A percentile compares a stretch with the other conserved stretches of the same genome.
Conservation (phyloP, 2,329 filamentous ascomycete species). For the Trichoderma sp. region DNA sequence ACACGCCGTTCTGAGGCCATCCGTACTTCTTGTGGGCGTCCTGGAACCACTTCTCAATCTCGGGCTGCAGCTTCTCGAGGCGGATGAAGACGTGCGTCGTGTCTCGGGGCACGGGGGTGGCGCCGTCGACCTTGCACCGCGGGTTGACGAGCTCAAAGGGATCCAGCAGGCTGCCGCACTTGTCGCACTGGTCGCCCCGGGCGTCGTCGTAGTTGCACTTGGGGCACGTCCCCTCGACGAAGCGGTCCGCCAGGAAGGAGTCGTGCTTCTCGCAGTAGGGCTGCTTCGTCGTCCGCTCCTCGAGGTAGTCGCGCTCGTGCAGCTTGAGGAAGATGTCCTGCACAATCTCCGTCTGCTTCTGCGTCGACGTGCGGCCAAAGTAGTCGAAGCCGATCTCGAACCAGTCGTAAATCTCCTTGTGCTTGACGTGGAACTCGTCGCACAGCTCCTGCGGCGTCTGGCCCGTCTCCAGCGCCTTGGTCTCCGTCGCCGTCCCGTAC, state of each 20-base stretch:
- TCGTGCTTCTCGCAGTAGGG: slow-evolving; percentile 83
- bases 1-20: slow-evolving; percentile 74
- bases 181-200: slow-evolving; percentile 73
- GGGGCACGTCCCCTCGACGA: slow-evolving; percentile 78
- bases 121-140: slow-evolving; percentile 86
- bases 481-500: slow-evolving; percentile 95
- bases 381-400: slow-evolving; percentile 94
- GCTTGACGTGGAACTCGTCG: slow-evolving; percentile 88
- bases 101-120: slow-evolving; percentile 74
- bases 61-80: slow-evolving; percentile 77
- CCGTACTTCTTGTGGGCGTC: slow-evolving; percentile 71
- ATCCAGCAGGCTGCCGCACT: slow-evolving; percentile 72
- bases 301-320: slow-evolving; percentile 84
- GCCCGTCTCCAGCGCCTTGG: slow-evolving; percentile 87
- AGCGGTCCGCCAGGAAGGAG: slow-evolving; percentile 82
- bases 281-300: slow-evolving; percentile 84
- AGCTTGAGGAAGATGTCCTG: slow-evolving; percentile 88
- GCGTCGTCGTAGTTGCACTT: slow-evolving; percentile 73
- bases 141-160: slow-evolving; percentile 79
- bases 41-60: slow-evolving; percentile 76
- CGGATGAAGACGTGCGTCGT: slow-evolving; percentile 93
- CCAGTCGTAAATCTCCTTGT: slow-evolving; percentile 92
- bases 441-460: slow-evolving; percentile 82
- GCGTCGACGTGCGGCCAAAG: slow-evolving; percentile 89
- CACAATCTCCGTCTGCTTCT: slow-evolving; percentile 87